These are phyloP conservation scores for Millerozyma miso DNA, from an alignment of 805 yeast genomes.

Conservation along the genomic window DNA sequence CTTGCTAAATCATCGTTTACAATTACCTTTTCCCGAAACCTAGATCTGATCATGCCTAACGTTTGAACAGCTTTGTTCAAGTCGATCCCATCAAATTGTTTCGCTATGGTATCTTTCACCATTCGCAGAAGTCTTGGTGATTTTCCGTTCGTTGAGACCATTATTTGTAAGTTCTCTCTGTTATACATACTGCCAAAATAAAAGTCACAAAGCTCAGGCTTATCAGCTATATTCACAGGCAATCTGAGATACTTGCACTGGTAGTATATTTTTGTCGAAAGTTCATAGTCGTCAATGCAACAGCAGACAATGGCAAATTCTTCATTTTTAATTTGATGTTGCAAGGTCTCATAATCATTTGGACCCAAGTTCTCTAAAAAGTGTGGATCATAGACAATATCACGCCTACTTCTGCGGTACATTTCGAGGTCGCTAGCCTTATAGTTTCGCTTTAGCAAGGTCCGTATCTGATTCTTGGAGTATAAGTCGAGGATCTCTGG, in stretches of 20 bases:
- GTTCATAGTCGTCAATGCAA: slow-evolving; percentile 67
- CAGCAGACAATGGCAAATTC: slow-evolving; percentile 65
- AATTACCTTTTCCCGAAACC: slow-evolving; percentile 41
- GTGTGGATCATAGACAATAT: not conserved
- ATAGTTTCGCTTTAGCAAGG: slow-evolving; percentile 44
- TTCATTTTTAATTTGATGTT: slow-evolving; percentile 29
- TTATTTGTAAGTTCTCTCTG: slow-evolving; percentile 68
- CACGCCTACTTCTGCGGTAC: slow-evolving; percentile 22
- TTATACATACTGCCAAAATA: slow-evolving; percentile 78
- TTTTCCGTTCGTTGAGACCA: slow-evolving; percentile 81
- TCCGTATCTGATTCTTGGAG: slow-evolving; percentile 37
- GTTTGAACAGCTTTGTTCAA: slow-evolving; percentile 58
- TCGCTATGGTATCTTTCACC: slow-evolving; percentile 51
- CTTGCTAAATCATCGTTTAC: slow-evolving; percentile 45
- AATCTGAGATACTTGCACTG: slow-evolving; percentile 41
- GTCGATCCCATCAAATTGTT: slow-evolving; percentile 38
- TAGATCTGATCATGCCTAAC: slow-evolving; percentile 51
- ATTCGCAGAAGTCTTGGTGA: slow-evolving; percentile 69
- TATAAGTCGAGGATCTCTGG: slow-evolving; percentile 23
- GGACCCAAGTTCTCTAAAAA: slow-evolving; percentile 2
- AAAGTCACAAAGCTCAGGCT: slow-evolving; percentile 79
- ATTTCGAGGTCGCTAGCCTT: slow-evolving; percentile 43
- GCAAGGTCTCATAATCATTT: slow-evolving; percentile 24
- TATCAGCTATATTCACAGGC: slow-evolving; percentile 78
- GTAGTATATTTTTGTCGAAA: slow-evolving; percentile 55